phyloP scores from a whole-genome alignment of 768 basidiomycete species.

The Russula emetica region DNA sequence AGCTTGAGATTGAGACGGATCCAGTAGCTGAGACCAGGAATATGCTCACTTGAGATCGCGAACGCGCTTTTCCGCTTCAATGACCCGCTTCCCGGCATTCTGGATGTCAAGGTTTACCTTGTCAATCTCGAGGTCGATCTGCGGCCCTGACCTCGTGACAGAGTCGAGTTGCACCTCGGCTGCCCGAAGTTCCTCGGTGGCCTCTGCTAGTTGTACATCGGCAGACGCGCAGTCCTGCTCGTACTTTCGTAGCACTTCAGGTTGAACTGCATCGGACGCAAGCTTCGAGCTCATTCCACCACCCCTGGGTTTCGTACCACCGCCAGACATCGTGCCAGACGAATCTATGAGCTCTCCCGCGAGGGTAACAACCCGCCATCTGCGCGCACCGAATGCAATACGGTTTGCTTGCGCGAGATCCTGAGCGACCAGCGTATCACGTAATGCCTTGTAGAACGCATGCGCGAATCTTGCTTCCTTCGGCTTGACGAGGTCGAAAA shows the following conservation, averaged over 20 bases:
- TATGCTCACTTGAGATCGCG: conserved; percentile 69
- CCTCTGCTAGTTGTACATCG: conserved; percentile 52
- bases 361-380: conserved; percentile 94
- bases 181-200: conserved; percentile 45
- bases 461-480: conserved; percentile 78
- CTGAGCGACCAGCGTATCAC: conserved; percentile 87
- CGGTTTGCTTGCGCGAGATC: conserved; percentile 92
- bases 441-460: conserved; percentile 85
- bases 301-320: conserved; percentile 67
- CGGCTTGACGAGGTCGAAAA: conserved; percentile 95
- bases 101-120: conserved; percentile 83
- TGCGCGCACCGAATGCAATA: conserved; percentile 71
- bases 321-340: conserved; percentile 96
- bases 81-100: conserved; percentile 65
- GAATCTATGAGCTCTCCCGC: conserved; percentile 91
- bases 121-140: conserved; percentile 74
- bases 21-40: neutral
- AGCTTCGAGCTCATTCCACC: conserved; percentile 95
- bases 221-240: conserved; percentile 71
- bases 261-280: conserved; percentile 70
- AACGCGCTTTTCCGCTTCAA: conserved; percentile 80
- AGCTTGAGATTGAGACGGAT: neutral
- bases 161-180: conserved; percentile 63
- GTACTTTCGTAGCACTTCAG: conserved; percentile 67
- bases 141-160: conserved; percentile 57